A percentile compares a stretch with the other conserved stretches of the same genome.
phyloP scores from a whole-genome alignment of 148 eudicot genomes.

The Rhododendron ovatum region DNA sequence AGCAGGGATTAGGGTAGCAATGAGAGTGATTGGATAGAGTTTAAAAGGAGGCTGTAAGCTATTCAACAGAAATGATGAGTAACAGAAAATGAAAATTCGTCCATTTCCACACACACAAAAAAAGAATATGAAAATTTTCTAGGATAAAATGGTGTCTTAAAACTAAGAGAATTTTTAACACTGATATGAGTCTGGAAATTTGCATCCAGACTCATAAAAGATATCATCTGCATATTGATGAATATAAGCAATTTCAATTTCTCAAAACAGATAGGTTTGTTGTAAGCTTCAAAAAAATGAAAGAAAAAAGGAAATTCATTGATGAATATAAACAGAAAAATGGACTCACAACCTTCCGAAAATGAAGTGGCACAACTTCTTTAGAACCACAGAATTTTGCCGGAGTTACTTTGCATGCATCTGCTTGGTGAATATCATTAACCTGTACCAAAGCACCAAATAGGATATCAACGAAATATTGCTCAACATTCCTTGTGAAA shows the following conservation, averaged over 20 bases:
- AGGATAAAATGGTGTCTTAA: background rate
- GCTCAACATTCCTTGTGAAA: background rate
- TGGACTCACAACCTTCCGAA: constrained; percentile 47
- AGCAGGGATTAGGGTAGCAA: background rate
- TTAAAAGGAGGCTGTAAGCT: background rate
- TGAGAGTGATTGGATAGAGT: background rate
- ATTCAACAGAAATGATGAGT: background rate
- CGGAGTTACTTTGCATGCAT: constrained; percentile 82
- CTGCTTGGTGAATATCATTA: constrained; percentile 66
- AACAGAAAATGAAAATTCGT: background rate
- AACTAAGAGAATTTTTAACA: background rate
- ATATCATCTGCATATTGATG: too few relatives aligned
- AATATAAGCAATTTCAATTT: too few relatives aligned
- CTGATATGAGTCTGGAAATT: background rate
- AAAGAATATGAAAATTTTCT: background rate
- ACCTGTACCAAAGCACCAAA: constrained; percentile 40
- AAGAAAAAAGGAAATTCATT: background rate
- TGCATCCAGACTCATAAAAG: too few relatives aligned
- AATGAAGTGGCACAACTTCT: constrained; percentile 74
- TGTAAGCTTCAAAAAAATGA: background rate
- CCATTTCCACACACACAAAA: background rate
- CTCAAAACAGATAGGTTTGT: background rate
- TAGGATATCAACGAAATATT: background rate
- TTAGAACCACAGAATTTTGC: constrained; percentile 87
- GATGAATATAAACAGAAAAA: background rate